Base-by-base conservation (phyloP, 23 red algal genomes). In the Gracilaria domingensis region DNA sequence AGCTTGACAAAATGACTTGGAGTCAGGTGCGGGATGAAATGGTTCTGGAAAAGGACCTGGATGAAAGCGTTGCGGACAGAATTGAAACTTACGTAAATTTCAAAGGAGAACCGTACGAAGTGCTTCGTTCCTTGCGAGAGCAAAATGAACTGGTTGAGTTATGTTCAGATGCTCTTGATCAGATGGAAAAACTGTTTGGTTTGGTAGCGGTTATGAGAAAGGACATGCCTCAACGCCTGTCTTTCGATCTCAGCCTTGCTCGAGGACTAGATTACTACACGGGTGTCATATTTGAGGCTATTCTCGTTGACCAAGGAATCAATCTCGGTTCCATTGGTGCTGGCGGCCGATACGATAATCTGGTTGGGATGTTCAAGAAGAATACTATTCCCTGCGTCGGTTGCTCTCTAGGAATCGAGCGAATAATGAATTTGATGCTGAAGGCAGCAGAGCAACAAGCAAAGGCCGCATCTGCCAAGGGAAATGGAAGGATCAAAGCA, bases 231-330 rank as follows among this genome's bases (percentile, higher is more conserved):
- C 38, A 83, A 33, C 54, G 85, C n/a, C 58, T 96, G 16, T 78
- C 82, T 2, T 95, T 98, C 79, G 91, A 96, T 58, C 66, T 99
- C 18, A 89, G 88, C 20, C 85, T 99, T 26, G 97, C 97, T 13
- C 77, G 97, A 49, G 97, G 97, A 20, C 80, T 99, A 28, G 97
- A 99, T 83, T 99, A 99, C 64, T 99, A 99, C 89, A 99, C 97
- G 34, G 97, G 97, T 55, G 82, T 99, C 30, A 99, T 99, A 56
- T 99, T 96, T 74, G 97, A 99, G 67, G 97, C 91, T 37, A 90
- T 99, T 35, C 80, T 99, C 20, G 83, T 93, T 0, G 82, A 81
- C 24, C 64, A 82, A 54, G 81, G 69, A 14, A 80, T 94, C 51
- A 89, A 95, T 47, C 73, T 99, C 47, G 97, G 97, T 7, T 96